phyloP scores from a whole-genome alignment of 2,329 filamentous ascomycete genomes.

The Venturia nashicola region DNA sequence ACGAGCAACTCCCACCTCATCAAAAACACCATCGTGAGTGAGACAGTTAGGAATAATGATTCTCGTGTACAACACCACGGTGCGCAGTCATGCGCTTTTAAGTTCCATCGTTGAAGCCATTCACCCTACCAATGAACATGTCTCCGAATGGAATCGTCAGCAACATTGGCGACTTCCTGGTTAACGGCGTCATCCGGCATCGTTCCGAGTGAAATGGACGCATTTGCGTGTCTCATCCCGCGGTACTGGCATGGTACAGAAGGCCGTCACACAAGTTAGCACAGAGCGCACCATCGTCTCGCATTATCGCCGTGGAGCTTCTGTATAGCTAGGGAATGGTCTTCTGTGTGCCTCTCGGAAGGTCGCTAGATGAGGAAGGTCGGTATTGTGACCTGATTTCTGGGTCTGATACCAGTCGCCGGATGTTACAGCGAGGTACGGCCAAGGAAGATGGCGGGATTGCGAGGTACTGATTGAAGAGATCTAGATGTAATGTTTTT shows the following conservation, averaged over 20 bases:
- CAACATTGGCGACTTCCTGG: background rate
- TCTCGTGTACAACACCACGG: no score
- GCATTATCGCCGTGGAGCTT: background rate
- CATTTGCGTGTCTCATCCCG: background rate
- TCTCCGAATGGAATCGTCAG: no score
- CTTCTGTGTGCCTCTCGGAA: background rate
- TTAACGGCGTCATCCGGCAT: background rate
- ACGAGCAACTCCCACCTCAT: background rate
- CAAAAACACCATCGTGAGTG: background rate
- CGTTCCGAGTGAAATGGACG: background rate
- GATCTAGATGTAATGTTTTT: no score
- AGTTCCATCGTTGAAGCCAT: background rate
- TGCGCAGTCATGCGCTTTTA: background rate
- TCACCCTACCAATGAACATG: no score
- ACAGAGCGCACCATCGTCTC: no score
- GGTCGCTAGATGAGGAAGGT: background rate
- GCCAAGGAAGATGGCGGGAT: background rate
- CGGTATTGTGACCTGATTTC: background rate
- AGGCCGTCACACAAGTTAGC: background rate
- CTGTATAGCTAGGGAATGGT: background rate
- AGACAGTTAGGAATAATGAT: background rate
- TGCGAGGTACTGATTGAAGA: no score
- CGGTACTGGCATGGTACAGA: background rate
- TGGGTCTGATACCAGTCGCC: background rate
- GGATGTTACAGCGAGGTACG: background rate